Base-by-base conservation (phyloP, 169 alveolate genomes). In the Plasmodium cynomolgi region DNA sequence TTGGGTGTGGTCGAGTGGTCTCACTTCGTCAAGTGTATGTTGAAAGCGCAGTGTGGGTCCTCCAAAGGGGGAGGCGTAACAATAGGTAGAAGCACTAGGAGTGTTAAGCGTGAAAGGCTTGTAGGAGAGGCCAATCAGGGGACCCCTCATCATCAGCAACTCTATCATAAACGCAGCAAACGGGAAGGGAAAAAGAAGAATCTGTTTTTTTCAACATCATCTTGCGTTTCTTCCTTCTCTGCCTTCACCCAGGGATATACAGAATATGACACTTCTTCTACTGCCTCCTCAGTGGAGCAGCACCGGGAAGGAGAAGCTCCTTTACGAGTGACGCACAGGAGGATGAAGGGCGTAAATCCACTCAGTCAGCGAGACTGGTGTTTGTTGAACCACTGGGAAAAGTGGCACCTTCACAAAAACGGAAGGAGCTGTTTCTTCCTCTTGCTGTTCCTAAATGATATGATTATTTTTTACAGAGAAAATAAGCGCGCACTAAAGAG, bases 281-380 rank as follows among this genome's bases (percentile, higher is more conserved):
- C 41, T 1, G 37, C 15, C 39, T 68, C 39, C 20, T n/a, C 9
- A 3, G 26, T 8, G 17, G 20, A 44, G 33, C 39, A 9, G 2
- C 20, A 81, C 39, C 17, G 17, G 33, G 84, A 39, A 13, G 39
- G 68, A 47, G 56, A 47, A 75, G 20, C 26, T 17, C 62, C 58
- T 23, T 44, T 37, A 80, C 68, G 62, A 62, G 72, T 56, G 50
- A 58, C 20, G 44, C 39, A 62, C 47, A 84, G 47, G 74, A 84
- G 47, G 74, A 37, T 84, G 71, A 68, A 68, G 77, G 41, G 7
- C 17, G 17, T 20, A 7, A 68, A 68, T 8, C 77, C 77, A 7
- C 50, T 90, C 39, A 90, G 50, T 80, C 84, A 90, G 82, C 79
- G 83, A 20, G 91, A 90, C 74, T 90, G 94, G 94, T 90, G 68